Percentiles rank a stretch among this genome's conserved stretches.
phyloP scores from a whole-genome alignment of 371 early-diverging fungal species.

The Neoconidiobolus thromboides region DNA sequence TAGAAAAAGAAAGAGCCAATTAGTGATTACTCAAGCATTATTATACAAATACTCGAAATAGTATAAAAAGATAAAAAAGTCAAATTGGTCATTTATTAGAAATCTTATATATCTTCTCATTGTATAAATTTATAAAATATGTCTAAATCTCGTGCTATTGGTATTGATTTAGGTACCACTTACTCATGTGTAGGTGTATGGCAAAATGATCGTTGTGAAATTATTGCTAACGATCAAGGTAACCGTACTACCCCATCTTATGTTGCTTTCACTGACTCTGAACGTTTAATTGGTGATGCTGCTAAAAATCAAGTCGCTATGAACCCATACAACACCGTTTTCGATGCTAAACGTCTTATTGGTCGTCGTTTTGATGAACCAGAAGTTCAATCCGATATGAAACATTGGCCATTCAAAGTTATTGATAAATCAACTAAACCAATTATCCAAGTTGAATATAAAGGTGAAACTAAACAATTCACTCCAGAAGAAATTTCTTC shows the following conservation, averaged over 20 bases:
- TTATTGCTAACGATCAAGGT: slow-evolving; percentile 90
- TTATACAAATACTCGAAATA: no score
- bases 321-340: slow-evolving; percentile 78
- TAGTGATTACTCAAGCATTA: no score
- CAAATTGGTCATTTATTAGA: no score
- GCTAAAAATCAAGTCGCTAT: slow-evolving; percentile 69
- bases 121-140: neutral
- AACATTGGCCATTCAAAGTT: slow-evolving; percentile 81
- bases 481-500: slow-evolving; percentile 92
- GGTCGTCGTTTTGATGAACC: slow-evolving; percentile 70
- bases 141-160: slow-evolving; percentile 24
- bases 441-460: slow-evolving; percentile 61
- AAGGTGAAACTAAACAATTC: slow-evolving; percentile 76
- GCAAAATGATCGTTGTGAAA: slow-evolving; percentile 80
- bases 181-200: slow-evolving; percentile 98
- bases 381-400: slow-evolving; percentile 72
- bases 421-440: slow-evolving; percentile 64
- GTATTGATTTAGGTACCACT: slow-evolving; percentile 98
- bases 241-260: slow-evolving; percentile 96
- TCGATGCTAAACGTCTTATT: slow-evolving; percentile 90
- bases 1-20: no score
- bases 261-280: slow-evolving; percentile 74
- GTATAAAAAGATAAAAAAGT: no score
- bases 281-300: slow-evolving; percentile 85
- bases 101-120: neutral